phyloP scores from a whole-genome alignment of 306 rosid species.

The Biancaea sappan region DNA sequence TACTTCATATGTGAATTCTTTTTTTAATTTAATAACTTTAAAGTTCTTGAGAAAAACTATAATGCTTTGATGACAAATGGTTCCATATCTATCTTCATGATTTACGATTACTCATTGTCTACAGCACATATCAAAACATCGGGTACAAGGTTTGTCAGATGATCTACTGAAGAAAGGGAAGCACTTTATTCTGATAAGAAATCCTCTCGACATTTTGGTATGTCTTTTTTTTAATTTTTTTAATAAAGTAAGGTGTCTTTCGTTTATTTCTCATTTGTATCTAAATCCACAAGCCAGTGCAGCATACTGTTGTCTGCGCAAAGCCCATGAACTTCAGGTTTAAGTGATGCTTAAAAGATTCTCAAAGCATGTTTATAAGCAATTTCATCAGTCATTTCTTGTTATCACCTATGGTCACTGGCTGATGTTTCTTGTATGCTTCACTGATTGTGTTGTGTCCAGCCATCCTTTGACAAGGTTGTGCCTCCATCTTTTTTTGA shows the following conservation, averaged over 20 bases:
- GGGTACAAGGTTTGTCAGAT: conserved; percentile 56
- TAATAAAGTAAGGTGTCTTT: conserved; percentile 31
- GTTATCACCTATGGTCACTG: conserved; percentile 15
- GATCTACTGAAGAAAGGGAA: conserved; percentile 75
- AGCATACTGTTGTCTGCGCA: conserved; percentile 11
- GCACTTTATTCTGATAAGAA: conserved; percentile 77
- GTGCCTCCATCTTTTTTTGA: conserved; percentile 69
- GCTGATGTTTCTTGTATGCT: conserved; percentile 24
- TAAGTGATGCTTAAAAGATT: conserved; percentile 8
- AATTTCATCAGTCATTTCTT: background rate
- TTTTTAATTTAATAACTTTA: background rate
- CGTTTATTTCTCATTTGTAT: conserved; percentile 15
- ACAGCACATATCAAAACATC: conserved; percentile 82
- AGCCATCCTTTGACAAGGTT: conserved; percentile 83
- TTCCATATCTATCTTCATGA: conserved; percentile 1
- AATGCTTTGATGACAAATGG: conserved; percentile 11
- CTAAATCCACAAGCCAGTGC: background rate
- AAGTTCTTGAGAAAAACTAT: conserved; percentile 12
- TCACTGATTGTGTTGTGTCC: conserved; percentile 31
- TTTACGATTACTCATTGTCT: conserved; percentile 8
- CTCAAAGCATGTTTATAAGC: background rate
- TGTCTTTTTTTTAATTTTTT: background rate
- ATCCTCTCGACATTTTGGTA: conserved; percentile 82
- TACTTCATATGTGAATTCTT: background rate
- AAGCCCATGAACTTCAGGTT: conserved; percentile 15